A percentile compares a stretch with the other conserved stretches of the same genome.
Conservation (phyloP, 495 filamentous ascomycete genomes). For the Penicillium waksmanii region DNA sequence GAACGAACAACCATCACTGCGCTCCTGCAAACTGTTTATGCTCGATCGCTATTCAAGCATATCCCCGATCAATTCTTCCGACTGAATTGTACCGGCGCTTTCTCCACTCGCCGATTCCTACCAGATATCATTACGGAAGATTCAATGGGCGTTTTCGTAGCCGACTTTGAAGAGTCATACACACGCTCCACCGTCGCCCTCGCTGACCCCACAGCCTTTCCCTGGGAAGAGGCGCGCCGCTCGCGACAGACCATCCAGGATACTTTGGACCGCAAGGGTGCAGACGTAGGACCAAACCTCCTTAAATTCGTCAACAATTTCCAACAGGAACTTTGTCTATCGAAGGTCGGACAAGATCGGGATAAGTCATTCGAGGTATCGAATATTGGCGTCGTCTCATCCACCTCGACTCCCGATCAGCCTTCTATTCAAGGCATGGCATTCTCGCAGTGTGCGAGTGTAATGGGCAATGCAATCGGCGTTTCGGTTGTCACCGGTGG, state of each 20-base stretch:
- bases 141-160: slow-evolving; percentile 44
- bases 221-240: slow-evolving; percentile 44
- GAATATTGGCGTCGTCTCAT: slow-evolving; percentile 44
- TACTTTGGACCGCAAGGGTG: slow-evolving; percentile 35
- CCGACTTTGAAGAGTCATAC: slow-evolving; percentile 27
- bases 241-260: slow-evolving; percentile 34
- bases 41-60: slow-evolving; percentile 36
- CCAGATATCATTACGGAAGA: slow-evolving; percentile 37
- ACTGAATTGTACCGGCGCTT: slow-evolving; percentile 27
- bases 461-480: slow-evolving; percentile 41
- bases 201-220: slow-evolving; percentile 17
- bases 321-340: slow-evolving; percentile 34
- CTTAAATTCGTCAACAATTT: slow-evolving; percentile 42
- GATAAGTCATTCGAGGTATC: slow-evolving; percentile 46
- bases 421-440: slow-evolving; percentile 38
- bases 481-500: slow-evolving; percentile 45
- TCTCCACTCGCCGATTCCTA: slow-evolving; percentile 42
- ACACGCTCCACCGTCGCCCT: slow-evolving; percentile 12
- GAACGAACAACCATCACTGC: slow-evolving; percentile 44
- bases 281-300: slow-evolving; percentile 37
- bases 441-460: slow-evolving; percentile 52
- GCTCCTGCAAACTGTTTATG: slow-evolving; percentile 36
- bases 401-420: slow-evolving; percentile 22
- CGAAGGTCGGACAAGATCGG: slow-evolving; percentile 38
- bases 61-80: slow-evolving; percentile 28